Conservation (phyloP, 345 rosid species). For the Salix suchowensis region DNA sequence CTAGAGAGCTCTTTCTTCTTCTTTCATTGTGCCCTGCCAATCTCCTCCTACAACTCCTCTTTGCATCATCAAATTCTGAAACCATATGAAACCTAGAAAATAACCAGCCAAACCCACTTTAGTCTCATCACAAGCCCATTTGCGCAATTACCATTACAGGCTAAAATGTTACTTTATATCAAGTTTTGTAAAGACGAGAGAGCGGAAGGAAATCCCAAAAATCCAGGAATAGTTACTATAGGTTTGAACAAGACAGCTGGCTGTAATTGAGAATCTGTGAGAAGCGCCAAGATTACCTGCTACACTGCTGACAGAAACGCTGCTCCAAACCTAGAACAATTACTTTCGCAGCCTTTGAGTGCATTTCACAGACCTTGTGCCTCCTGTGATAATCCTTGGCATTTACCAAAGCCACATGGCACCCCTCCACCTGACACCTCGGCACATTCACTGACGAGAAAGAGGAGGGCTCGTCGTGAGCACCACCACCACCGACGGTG, state of each 20-base stretch:
- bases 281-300: slow-evolving; percentile 42
- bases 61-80: slow-evolving; percentile 57
- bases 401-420: slow-evolving; percentile 48
- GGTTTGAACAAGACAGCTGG: background rate
- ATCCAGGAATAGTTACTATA: background rate
- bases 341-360: slow-evolving; percentile 69
- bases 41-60: slow-evolving; percentile 67
- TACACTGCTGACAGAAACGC: slow-evolving; percentile 90
- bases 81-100: slow-evolving; percentile 47
- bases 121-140: background rate
- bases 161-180: background rate
- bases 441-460: slow-evolving; percentile 28
- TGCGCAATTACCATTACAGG: background rate
- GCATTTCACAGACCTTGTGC: slow-evolving; percentile 79
- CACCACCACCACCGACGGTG: slow-evolving; percentile 4
- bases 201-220: too few species aligned
- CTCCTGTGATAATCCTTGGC: slow-evolving; percentile 73
- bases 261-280: background rate
- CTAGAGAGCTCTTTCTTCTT: slow-evolving; percentile 51
- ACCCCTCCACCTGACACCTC: slow-evolving; percentile 76
- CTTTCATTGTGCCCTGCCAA: slow-evolving; percentile 67
- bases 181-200: background rate
- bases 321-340: slow-evolving; percentile 61
- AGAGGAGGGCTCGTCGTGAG: slow-evolving; percentile 9
- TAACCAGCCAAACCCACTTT: background rate